Conservation (phyloP, 2,329 filamentous ascomycete species). For the Penicillium sp. region DNA sequence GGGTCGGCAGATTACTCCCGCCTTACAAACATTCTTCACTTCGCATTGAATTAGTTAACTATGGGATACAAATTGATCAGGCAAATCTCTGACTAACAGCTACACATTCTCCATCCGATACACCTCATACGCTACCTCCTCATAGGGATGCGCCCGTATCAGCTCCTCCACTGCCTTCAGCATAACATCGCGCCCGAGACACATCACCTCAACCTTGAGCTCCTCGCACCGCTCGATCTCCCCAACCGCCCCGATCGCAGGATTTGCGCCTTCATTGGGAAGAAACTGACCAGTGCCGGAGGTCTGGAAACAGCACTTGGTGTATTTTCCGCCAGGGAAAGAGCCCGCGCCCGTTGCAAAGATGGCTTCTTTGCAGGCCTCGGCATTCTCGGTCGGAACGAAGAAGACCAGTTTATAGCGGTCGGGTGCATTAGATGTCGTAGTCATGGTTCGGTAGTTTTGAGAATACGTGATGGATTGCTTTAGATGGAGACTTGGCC, state of each 20-base stretch:
- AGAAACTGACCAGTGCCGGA: conserved; percentile 41
- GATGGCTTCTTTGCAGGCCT: conserved; percentile 41
- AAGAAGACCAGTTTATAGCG: conserved; percentile 38
- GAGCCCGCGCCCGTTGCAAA: conserved; percentile 41
- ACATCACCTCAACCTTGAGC: conserved; percentile 42
- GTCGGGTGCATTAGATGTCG: conserved; percentile 16
- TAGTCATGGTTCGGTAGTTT: conserved; percentile 21
- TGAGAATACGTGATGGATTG: not conserved
- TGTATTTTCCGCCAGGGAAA: conserved; percentile 41
- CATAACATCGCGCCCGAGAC: conserved; percentile 38
- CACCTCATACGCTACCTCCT: conserved; percentile 43
- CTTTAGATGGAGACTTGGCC: not conserved
- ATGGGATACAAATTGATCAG: too few species aligned
- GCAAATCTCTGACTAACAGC: not conserved
- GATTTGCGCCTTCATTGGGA: conserved; percentile 37
- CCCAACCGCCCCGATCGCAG: conserved; percentile 39
- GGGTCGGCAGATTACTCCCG: conserved; percentile 33
- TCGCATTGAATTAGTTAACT: too few species aligned
- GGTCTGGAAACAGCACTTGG: conserved; percentile 38
- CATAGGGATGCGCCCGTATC: conserved; percentile 44
- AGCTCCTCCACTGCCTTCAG: conserved; percentile 39
- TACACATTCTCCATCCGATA: conserved; percentile 42
- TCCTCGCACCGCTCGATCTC: conserved; percentile 39
- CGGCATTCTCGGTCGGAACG: conserved; percentile 36
- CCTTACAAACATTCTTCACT: conserved; percentile 4